These are phyloP conservation scores for Moniliella sp. DNA, from an alignment of 1,284 basidiomycete genomes.

Conservation along the genomic window DNA sequence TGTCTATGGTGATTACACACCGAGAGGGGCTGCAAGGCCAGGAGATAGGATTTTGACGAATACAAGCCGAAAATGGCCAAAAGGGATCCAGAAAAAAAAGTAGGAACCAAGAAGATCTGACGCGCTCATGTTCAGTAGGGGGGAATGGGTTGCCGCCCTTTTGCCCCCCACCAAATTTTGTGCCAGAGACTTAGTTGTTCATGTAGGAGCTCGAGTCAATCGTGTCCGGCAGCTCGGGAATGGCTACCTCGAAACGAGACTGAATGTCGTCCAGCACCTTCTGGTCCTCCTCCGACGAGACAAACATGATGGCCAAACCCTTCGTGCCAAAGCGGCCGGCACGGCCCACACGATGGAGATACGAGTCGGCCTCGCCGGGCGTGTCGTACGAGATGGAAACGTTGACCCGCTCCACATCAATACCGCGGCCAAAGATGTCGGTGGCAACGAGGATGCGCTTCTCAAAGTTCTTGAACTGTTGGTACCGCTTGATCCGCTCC, in stretches of 20 bases:
- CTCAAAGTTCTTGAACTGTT: constrained; percentile 96
- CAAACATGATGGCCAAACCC: constrained; percentile 94
- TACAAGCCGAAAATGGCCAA: too few relatives aligned
- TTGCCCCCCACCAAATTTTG: too few relatives aligned
- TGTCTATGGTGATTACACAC: too few relatives aligned
- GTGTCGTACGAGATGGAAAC: constrained; percentile 45
- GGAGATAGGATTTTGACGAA: too few relatives aligned
- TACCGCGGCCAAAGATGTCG: constrained; percentile 33
- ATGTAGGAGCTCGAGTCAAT: constrained; percentile 50
- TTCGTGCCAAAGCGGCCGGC: constrained; percentile 98
- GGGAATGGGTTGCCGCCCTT: too few relatives aligned
- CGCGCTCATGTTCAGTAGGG: too few relatives aligned
- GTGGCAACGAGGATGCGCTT: constrained; percentile 50
- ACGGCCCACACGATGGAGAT: constrained; percentile 93
- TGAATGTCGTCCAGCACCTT: constrained; percentile 81
- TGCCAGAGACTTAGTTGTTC: too few relatives aligned
- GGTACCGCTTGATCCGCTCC: constrained; percentile 91
- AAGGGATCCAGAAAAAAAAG: too few relatives aligned
- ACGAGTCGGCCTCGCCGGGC: constrained; percentile 86
- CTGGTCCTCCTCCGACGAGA: constrained; percentile 70
- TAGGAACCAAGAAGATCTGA: too few relatives aligned
- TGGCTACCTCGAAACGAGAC: constrained; percentile 72
- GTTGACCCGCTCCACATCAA: constrained; percentile 33
- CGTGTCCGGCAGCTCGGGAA: constrained; percentile 64
- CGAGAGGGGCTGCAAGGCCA: too few relatives aligned